These are phyloP conservation scores for Erythrobasidium yunnanense DNA, from an alignment of 768 basidiomycete species.

Conservation along the genomic window DNA sequence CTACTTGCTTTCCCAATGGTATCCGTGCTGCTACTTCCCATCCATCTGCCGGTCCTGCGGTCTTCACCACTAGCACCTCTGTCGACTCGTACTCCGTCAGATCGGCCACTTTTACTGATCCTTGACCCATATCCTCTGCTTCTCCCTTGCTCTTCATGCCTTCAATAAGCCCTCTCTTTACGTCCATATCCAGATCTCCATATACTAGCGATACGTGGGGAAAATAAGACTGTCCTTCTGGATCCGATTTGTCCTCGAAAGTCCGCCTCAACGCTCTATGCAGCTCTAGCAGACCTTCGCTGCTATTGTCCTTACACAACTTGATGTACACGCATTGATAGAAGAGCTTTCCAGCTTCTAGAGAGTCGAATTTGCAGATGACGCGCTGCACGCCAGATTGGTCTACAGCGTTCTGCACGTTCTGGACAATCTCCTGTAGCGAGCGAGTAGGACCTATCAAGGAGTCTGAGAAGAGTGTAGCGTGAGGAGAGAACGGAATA, in stretches of 20 bases:
- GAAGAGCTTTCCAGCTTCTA: slow-evolving; percentile 15
- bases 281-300: slow-evolving; percentile 16
- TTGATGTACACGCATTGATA: slow-evolving; percentile 16
- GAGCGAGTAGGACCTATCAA: neutral
- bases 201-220: slow-evolving; percentile 18
- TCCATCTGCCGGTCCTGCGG: slow-evolving; percentile 5
- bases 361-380: slow-evolving; percentile 9
- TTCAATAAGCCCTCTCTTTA: neutral
- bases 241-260: neutral
- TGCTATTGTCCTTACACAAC: neutral
- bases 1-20: neutral
- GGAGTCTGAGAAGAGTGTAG: slow-evolving; percentile 11
- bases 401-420: neutral
- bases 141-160: neutral
- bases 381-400: neutral
- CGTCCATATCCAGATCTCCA: neutral
- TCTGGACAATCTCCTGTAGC: neutral
- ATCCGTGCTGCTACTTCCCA: slow-evolving; percentile 17
- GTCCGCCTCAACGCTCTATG: neutral
- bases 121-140: neutral
- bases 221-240: slow-evolving; percentile 1
- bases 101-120: neutral
- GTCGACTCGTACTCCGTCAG: neutral
- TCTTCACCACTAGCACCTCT: neutral
- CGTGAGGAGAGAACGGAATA: slow-evolving; percentile 15